Conservation (phyloP, 352 stramenopile species). For the Stramenopiles sp. region DNA sequence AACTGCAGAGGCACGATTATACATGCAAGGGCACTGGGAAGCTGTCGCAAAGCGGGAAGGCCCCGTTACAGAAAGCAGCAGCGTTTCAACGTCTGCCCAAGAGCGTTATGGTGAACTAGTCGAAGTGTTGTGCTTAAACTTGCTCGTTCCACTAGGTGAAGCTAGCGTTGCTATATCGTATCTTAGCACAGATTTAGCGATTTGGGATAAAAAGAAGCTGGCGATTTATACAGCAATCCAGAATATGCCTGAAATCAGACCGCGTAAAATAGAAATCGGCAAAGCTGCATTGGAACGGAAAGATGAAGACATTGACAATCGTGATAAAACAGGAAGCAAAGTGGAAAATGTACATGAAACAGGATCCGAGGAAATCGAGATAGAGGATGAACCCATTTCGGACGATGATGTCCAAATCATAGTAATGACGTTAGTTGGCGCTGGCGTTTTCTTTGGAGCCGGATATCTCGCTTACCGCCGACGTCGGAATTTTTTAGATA, state of each 20-base stretch:
- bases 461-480: not conserved
- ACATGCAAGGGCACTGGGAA: slow-evolving; percentile 10
- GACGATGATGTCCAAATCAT: slow-evolving; percentile 3
- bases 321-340: not conserved
- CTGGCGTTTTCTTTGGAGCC: not conserved
- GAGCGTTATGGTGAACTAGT: not conserved
- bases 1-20: not conserved
- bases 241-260: not conserved
- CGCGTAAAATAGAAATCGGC: not conserved
- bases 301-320: not conserved
- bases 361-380: not conserved
- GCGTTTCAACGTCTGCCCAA: not conserved
- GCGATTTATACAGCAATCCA: not conserved
- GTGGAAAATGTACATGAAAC: not conserved
- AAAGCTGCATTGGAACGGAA: not conserved
- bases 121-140: not conserved
- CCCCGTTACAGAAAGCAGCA: not conserved
- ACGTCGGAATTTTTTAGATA: slow-evolving; percentile 2
- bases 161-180: not conserved
- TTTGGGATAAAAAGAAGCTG: not conserved
- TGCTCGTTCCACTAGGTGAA: not conserved
- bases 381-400: not conserved
- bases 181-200: not conserved
- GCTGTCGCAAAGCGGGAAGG: not conserved
- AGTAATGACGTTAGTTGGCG: not conserved